Conservation (phyloP, 2,329 filamentous ascomycete species). For the Paraconiothyrium brasiliense region DNA sequence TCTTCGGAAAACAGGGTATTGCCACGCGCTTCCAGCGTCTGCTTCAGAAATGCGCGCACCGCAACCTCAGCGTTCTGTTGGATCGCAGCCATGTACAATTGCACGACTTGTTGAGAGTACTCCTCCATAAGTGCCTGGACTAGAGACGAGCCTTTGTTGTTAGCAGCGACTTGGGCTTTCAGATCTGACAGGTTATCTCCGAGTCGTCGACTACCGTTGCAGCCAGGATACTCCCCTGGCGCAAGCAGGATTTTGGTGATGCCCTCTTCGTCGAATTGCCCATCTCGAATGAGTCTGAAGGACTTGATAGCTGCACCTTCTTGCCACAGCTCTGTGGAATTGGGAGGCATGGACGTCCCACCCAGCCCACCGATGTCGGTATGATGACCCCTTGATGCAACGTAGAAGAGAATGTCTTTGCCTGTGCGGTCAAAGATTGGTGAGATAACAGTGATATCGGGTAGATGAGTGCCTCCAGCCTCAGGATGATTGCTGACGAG, state of each 20-base stretch:
- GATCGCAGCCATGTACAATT: conserved; percentile 55
- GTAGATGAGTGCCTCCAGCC: conserved; percentile 40
- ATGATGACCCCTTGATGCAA: conserved; percentile 41
- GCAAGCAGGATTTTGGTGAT: conserved; percentile 41
- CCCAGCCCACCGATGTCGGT: conserved; percentile 37
- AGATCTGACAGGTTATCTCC: conserved; percentile 49
- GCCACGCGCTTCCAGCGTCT: conserved; percentile 24
- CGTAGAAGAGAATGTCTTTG: conserved; percentile 35
- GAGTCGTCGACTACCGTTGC: conserved; percentile 42
- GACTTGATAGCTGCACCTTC: conserved; percentile 59
- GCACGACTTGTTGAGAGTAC: conserved; percentile 44
- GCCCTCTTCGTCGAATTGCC: conserved; percentile 47
- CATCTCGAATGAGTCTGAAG: conserved; percentile 48
- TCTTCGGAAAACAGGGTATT: conserved; percentile 42
- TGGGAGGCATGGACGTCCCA: conserved; percentile 52
- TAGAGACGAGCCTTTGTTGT: conserved; percentile 47
- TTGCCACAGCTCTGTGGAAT: conserved; percentile 51
- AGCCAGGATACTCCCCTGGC: conserved; percentile 40
- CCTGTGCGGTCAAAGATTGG: conserved; percentile 36
- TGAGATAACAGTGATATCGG: conserved; percentile 39
- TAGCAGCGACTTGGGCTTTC: conserved; percentile 48
- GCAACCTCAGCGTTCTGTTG: conserved; percentile 45
- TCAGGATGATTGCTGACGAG: conserved; percentile 40
- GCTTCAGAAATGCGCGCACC: conserved; percentile 44
- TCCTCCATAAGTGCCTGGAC: conserved; percentile 50